phyloP scores from a whole-genome alignment of 2,329 filamentous ascomycete genomes.

The Furcasterigmium sp. region DNA sequence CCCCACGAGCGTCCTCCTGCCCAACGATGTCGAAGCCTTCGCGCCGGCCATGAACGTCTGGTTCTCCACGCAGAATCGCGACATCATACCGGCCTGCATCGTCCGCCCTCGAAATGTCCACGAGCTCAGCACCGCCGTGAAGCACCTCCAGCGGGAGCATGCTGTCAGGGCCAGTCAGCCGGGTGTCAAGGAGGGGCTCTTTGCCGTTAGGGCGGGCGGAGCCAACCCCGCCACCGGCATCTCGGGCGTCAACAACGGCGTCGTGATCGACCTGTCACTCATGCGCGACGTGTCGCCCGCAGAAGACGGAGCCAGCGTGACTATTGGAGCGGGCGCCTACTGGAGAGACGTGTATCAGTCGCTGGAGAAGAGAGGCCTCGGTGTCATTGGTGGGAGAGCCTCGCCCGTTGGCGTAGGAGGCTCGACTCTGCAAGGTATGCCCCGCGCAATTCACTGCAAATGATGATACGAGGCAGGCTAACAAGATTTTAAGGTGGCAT shows the following conservation, averaged over 20 bases:
- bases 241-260: conserved; percentile 14
- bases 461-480: neutral
- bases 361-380: neutral
- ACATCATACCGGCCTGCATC: neutral
- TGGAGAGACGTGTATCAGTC: neutral
- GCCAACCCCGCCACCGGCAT: neutral
- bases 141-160: neutral
- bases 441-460: neutral
- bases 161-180: neutral
- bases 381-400: neutral
- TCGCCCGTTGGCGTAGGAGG: conserved; percentile 21
- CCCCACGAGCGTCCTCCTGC: neutral
- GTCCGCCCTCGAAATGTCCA: neutral
- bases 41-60: neutral
- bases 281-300: conserved; percentile 12
- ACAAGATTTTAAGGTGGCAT: conserved; percentile 10
- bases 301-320: conserved; percentile 13
- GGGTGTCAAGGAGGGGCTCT: neutral
- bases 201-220: neutral
- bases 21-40: neutral
- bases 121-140: neutral
- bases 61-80: conserved; percentile 1
- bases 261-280: conserved; percentile 19
- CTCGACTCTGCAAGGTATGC: conserved; percentile 13
- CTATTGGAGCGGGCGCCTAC: conserved; percentile 3